Evolutionary conservation across 2,329 filamentous ascomycete species (phyloP), one percentile per base, ranked within the genome.

Genomic region (Sphaerulina vaccinii): DNA sequence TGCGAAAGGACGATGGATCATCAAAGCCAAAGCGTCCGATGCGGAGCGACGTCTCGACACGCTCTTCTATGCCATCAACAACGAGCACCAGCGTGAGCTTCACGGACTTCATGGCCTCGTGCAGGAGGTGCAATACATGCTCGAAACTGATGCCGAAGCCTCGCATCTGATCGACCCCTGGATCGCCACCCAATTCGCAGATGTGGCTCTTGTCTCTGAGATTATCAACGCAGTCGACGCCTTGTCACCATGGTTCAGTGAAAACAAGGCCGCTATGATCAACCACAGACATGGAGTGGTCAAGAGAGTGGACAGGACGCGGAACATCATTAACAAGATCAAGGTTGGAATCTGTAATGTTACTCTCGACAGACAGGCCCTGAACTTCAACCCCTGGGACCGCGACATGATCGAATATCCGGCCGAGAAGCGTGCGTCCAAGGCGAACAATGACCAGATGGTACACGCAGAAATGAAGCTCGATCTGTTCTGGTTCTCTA

Each of bases 401-500:
- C 36, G 41, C 16, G 65, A 66, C 1, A 73, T 64, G 47, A 80
- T 82, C 50, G 52, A 54, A 36, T 82, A 73, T 70, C 79, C 75
- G 44, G 70, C 70, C 4, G 69, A 75, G 2, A 79, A 77, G 56
- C 73, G 70, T 8, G 71, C 71, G 1, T 80, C 68, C 1, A 70
- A 70, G 47, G 71, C 74, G 10, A 81, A 71, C 15, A 68, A 75
- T 0, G 69, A 73, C 4, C 61, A 63, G 0, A 69, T 82, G 63
- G 70, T 73, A 8, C 56, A 39, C 1, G 77, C 79, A 0, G 79
- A 84, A 63, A 21, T 36, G 0, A 68, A 72, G 21, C 67, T 83
- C 3, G 78, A 81, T 57, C 49, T 40, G 0, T 75, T 80, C 51
- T 81, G 77, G 78, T 35, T 42, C 41, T 41, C 42, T 8, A 16